These are phyloP conservation scores for Kokia cookei DNA, from an alignment of 441 rosid genomes.

Conservation along the genomic window DNA sequence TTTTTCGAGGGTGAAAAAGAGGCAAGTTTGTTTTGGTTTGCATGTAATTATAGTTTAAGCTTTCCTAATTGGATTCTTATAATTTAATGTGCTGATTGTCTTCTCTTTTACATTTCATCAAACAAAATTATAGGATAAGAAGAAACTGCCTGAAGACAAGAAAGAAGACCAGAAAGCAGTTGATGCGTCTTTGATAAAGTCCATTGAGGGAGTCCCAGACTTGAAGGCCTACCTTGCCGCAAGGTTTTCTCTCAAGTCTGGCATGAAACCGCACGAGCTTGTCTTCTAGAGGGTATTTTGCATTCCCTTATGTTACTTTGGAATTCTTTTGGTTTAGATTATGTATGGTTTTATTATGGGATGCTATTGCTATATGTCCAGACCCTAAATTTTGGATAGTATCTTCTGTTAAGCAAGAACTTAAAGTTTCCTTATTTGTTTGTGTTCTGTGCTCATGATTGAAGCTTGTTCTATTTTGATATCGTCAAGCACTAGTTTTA, in stretches of 20 bases:
- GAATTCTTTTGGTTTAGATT: neutral
- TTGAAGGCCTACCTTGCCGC: conserved; percentile 49
- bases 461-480: neutral
- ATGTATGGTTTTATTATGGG: neutral
- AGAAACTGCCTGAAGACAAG: conserved; percentile 33
- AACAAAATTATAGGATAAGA: conserved; percentile 26
- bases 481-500: no score
- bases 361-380: neutral
- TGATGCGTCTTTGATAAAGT: conserved; percentile 30
- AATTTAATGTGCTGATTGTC: neutral
- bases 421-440: neutral
- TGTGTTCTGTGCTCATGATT: neutral
- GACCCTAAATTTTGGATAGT: neutral
- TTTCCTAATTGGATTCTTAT: neutral
- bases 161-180: conserved; percentile 48
- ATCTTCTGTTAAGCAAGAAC: neutral
- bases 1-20: conserved; percentile 51
- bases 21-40: conserved; percentile 15
- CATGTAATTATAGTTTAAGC: neutral
- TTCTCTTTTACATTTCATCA: neutral
- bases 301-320: neutral
- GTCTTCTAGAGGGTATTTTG: conserved; percentile 33
- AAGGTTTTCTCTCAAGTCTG: conserved; percentile 55
- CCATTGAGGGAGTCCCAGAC: conserved; percentile 42
- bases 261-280: conserved; percentile 67